Evolutionary conservation across 768 basidiomycete genomes (phyloP), one percentile per base, ranked within the genome.

Genomic region (Pleurotus eryngii): DNA sequence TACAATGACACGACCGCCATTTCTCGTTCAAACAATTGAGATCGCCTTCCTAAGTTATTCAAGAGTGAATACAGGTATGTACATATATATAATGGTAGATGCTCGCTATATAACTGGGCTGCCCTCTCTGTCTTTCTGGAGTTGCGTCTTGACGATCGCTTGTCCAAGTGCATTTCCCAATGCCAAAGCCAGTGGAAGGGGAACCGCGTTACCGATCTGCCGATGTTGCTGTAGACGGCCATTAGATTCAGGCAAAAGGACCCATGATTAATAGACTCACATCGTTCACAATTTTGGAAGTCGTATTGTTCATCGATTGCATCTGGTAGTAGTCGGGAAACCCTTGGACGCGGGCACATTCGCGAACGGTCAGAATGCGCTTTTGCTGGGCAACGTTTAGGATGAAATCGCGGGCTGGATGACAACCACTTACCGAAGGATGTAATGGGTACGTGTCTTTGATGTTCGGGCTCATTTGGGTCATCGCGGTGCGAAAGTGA

Each of bases 131-230:
- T 76, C 72, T 2, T 69, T 68, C 47, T 67, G 63, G 49, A 72
- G 72, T 84, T 82, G 82, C 51, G 68, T 70, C 59, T 75, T 69
- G 17, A 81, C 58, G 39, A 84, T 60, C 0, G 81, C 78, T 49
- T 74, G 74, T 1, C 75, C 75, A 0, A 79, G 60, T 20, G 75
- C 70, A 61, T 75, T 77, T 9, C 86, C 87, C 1, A 90, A 73
- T 2, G 87, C 86, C 8, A 79, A 71, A 3, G 86, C 87, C 20
- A 91, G 75, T 2, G 85, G 85, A 6, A 89, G 77, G 2, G 89
- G 87, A 5, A 90, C 89, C 2, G 89, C 90, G 64, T 92, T 92
- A 0, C 90, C 90, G 46, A 92, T 90, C 60, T 91, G 90, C 49
- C 80, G 75, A 57, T 85, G 74, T 83, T 87, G 86, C 90, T 92